Percentiles rank a stretch among this genome's conserved stretches.
phyloP scores from a whole-genome alignment of 2,329 filamentous ascomycete species.

The Hymenoscyphus repandus region DNA sequence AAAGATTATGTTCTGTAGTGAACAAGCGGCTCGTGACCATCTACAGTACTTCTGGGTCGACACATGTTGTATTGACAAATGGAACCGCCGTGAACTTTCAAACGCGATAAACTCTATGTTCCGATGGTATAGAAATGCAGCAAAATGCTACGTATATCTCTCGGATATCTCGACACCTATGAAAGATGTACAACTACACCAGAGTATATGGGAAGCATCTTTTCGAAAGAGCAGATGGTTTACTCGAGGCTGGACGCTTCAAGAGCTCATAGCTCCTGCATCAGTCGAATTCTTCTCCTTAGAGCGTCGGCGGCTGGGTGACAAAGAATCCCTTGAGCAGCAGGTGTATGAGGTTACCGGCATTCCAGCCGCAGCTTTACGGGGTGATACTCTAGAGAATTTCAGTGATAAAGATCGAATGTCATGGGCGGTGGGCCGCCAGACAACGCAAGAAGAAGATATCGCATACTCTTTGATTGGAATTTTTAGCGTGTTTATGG shows the following conservation, averaged over 20 bases:
- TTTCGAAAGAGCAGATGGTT: conserved; percentile 8
- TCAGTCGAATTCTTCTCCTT: conserved; percentile 13
- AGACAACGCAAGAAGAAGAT: conserved; percentile 35
- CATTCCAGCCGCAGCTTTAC: conserved; percentile 8
- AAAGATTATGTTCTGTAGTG: background rate
- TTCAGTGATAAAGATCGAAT: conserved; percentile 19
- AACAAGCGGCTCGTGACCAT: conserved; percentile 1
- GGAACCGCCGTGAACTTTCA: no score
- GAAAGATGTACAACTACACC: background rate
- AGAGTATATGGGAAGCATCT: conserved; percentile 1
- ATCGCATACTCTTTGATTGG: conserved; percentile 25
- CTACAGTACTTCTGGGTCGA: background rate
- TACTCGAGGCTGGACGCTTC: conserved; percentile 6
- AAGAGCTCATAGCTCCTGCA: conserved; percentile 3
- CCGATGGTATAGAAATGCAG: background rate
- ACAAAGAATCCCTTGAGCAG: conserved; percentile 9
- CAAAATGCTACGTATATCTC: background rate
- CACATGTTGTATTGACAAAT: no score
- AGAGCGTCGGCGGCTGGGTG: conserved; percentile 7
- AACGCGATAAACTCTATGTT: no score
- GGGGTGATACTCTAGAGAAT: conserved; percentile 1
- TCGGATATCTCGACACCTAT: background rate
- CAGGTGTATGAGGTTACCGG: conserved; percentile 8
- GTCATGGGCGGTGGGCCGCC: conserved; percentile 36
- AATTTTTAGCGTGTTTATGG: conserved; percentile 39